Percentiles rank a stretch among this genome's conserved stretches.
These are phyloP conservation scores for Tephrocybe rancida DNA, from an alignment of 768 basidiomycete genomes.

Conservation along the genomic window DNA sequence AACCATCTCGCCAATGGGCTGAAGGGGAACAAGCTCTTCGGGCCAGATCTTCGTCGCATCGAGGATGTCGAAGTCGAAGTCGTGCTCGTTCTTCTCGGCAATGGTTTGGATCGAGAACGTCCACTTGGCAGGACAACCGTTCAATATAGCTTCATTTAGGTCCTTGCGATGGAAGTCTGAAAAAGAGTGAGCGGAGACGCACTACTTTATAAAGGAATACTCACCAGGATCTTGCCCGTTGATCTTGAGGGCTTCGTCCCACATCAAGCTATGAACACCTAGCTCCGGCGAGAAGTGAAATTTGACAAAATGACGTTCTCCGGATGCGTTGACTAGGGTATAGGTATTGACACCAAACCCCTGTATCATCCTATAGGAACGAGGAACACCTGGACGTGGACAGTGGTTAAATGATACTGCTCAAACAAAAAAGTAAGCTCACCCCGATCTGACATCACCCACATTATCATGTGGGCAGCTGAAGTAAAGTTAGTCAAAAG, in stretches of 20 bases:
- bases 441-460: constrained; percentile 83
- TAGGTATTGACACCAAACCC: constrained; percentile 89
- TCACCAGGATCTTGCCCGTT: constrained; percentile 78
- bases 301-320: constrained; percentile 82
- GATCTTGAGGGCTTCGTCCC: constrained; percentile 91
- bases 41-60: constrained; percentile 90
- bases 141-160: constrained; percentile 78
- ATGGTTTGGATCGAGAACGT: constrained; percentile 77
- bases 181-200: not conserved
- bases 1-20: constrained; percentile 76
- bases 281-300: constrained; percentile 85
- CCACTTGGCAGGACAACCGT: constrained; percentile 75
- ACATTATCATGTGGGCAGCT: constrained; percentile 79
- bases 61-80: constrained; percentile 86
- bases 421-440: not conserved
- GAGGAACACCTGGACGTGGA: constrained; percentile 58
- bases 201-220: constrained; percentile 5
- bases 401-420: not conserved
- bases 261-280: constrained; percentile 80
- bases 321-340: constrained; percentile 66
- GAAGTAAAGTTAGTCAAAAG: not conserved
- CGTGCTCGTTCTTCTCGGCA: constrained; percentile 70
- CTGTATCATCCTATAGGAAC: constrained; percentile 88
- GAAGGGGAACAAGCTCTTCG: constrained; percentile 76
- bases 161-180: constrained; percentile 87